Evolutionary conservation across 2,329 filamentous ascomycete genomes (phyloP).

Genomic region (Alternaria brassicae): DNA sequence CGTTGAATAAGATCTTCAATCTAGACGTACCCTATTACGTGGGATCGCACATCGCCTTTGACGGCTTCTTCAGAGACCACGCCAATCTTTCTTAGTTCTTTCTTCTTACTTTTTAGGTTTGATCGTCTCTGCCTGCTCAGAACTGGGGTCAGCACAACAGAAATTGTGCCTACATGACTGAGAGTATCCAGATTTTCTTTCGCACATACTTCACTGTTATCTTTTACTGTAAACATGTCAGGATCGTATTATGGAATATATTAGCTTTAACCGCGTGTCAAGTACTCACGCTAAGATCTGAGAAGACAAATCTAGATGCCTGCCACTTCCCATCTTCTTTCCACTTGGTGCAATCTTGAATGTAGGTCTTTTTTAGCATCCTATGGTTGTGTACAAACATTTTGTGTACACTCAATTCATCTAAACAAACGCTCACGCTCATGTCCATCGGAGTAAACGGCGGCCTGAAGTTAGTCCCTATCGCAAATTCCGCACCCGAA

Average conservation of each 20-base stretch:
- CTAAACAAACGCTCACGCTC: not conserved
- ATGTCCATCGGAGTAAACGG: not conserved
- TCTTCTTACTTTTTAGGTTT: not conserved
- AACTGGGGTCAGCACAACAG: not conserved
- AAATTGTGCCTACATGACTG: not conserved
- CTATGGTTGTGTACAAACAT: not conserved
- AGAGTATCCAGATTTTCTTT: not conserved
- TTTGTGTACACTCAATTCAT: not conserved
- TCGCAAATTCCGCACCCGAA: not conserved
- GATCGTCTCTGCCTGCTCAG: fast-evolving
- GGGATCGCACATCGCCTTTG: not conserved
- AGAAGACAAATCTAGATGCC: not conserved
- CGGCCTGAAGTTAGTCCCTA: not conserved
- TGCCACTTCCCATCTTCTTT: not conserved
- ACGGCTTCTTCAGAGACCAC: not conserved
- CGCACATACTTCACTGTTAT: not conserved
- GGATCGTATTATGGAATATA: not conserved
- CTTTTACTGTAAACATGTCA: not conserved
- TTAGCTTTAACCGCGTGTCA: not conserved
- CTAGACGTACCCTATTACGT: not conserved
- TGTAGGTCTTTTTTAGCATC: not conserved
- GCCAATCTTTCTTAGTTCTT: not conserved
- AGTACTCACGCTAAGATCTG: not conserved
- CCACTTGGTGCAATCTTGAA: not conserved
- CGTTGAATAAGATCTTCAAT: not conserved